Evolutionary conservation across 306 rosid species (phyloP).

Genomic region (Albizia julibrissin): DNA sequence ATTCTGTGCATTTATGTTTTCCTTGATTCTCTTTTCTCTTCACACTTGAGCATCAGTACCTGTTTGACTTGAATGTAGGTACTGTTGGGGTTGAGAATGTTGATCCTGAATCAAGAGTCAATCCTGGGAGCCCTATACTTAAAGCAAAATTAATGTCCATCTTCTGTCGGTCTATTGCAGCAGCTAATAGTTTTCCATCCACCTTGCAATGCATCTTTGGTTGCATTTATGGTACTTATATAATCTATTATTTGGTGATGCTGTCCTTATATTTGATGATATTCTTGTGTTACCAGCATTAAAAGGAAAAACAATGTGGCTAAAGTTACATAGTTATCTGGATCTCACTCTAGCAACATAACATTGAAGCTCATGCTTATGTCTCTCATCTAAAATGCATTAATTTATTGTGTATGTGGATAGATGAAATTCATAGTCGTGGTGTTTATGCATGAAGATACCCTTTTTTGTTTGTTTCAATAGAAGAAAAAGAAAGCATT

Average conservation of each 20-base stretch:
- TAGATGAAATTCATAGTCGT: not conserved
- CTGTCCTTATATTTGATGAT: conserved; percentile 30
- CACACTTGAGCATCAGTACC: conserved; percentile 18
- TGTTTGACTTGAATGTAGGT: conserved; percentile 55
- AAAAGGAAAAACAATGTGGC: not conserved
- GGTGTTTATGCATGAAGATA: conserved; percentile 3
- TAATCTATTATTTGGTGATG: conserved; percentile 19
- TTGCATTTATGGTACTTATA: conserved; percentile 78
- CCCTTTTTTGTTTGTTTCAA: too few relatives aligned
- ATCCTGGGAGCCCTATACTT: conserved; percentile 72
- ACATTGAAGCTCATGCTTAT: conserved; percentile 2
- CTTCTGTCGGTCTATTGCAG: conserved; percentile 89
- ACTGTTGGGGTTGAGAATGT: conserved; percentile 61
- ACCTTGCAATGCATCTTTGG: conserved; percentile 96
- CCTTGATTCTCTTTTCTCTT: not conserved
- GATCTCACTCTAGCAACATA: not conserved
- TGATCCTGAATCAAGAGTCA: conserved; percentile 71
- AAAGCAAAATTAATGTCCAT: conserved; percentile 85
- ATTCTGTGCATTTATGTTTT: not conserved
- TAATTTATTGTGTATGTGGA: not conserved
- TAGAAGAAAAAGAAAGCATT: conserved; percentile 7
- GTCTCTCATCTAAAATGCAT: conserved; percentile 3
- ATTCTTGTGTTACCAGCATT: conserved; percentile 13
- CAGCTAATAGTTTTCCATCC: conserved; percentile 93
- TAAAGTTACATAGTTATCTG: conserved; percentile 8